Evolutionary conservation across 2,329 filamentous ascomycete genomes (phyloP), one percentile per base, ranked within the genome.

Genomic region (Botrytis porri): DNA sequence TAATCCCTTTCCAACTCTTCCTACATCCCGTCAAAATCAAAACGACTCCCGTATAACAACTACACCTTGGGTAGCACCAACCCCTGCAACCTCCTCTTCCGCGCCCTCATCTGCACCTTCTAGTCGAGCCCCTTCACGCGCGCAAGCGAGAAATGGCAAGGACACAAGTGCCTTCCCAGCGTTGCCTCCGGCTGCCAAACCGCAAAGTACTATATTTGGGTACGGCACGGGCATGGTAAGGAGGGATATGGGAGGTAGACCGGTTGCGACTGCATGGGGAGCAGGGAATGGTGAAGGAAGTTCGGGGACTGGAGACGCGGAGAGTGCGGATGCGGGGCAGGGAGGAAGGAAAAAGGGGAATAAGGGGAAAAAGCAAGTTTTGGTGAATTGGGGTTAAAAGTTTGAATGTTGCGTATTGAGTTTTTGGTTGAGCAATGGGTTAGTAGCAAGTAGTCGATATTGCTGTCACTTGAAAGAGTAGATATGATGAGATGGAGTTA

Each of bases 161-260:
- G 73, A 80, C 79, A 78, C 80, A 16, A 91, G 95, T 75, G 89
- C 90, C 0, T 98, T 98, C 82, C 95, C 95, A 0, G 91, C 94
- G 1, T 86, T 98, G 1, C 95, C 95, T 0, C 86, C 90, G 0
- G 94, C 94, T 1, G 87, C 92, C 0, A 98, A 90, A 78, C 87
- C 88, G 4, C 84, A 84, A 60, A 89, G 87, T 1, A 89, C 87
- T 0, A 88, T 90, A 62, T 89, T 90, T 71, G 88, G 88, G 4
- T 90, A 90, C 77, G 88, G 88, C 81, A 83, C 7, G 83, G 88
- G 6, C 81, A 78, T 84, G 45, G 88, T 91, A 25, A 83, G 87
- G 64, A 82, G 89, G 60, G 88, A 90, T 57, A 85, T 80, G 20
- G 75, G 74, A 16, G 78, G 63, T 84, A 14, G 79, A 6, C 77